Evolutionary conservation across 257 asterid species (phyloP).

Genomic region (Rubia yunnanensis): DNA sequence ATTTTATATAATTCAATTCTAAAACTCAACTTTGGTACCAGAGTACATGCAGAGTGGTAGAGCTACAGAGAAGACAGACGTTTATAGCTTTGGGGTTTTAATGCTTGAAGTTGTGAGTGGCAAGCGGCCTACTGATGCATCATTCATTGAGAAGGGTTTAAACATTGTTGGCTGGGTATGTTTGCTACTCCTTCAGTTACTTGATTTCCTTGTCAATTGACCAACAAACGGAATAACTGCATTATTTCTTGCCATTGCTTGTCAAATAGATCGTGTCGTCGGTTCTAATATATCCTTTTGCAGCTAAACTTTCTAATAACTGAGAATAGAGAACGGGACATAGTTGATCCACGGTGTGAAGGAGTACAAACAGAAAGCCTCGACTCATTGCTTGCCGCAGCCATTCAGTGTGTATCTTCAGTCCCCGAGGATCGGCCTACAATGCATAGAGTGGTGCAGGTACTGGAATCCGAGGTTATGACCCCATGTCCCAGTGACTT

Average conservation of each 20-base stretch:
- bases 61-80: constrained; percentile 85
- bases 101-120: constrained; percentile 67
- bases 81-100: constrained; percentile 82
- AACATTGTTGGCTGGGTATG: constrained; percentile 88
- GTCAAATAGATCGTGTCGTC: not conserved
- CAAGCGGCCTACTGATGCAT: constrained; percentile 72
- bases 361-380: constrained; percentile 70
- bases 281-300: constrained; percentile 12
- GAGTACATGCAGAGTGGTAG: constrained; percentile 95
- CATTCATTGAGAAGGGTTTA: constrained; percentile 78
- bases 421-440: constrained; percentile 91
- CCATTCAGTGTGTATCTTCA: constrained; percentile 80
- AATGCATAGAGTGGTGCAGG: constrained; percentile 83
- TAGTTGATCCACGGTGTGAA: constrained; percentile 72
- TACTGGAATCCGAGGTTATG: constrained; percentile 80
- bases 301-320: constrained; percentile 70
- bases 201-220: not conserved
- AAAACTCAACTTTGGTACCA: constrained; percentile 14
- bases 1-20: not conserved
- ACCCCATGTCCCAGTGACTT: constrained; percentile 94
- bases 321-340: constrained; percentile 73
- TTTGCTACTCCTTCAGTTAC: constrained; percentile 3
- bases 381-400: constrained; percentile 60
- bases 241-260: not conserved
- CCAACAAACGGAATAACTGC: not conserved